Percentiles rank a stretch among this genome's conserved stretches.
Evolutionary conservation across 2,329 filamentous ascomycete genomes (phyloP).

Genomic region (Penicillium olsonii): DNA sequence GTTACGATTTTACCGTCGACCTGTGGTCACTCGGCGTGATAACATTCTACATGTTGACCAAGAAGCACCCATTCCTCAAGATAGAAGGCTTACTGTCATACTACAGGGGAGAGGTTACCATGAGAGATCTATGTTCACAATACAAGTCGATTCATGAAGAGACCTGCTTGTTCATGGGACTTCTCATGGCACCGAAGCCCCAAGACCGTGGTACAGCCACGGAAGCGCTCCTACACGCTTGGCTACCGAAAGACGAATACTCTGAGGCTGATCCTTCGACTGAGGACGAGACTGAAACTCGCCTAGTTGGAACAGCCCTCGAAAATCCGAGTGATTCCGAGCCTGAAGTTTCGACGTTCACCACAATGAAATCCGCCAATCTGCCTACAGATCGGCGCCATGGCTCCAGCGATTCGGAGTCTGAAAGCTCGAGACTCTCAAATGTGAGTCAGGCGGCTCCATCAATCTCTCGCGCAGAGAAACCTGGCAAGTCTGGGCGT

Average conservation of each 20-base stretch:
- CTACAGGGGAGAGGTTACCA: neutral
- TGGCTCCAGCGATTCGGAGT: neutral
- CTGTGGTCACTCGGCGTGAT: constrained; percentile 4
- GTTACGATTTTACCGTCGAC: constrained; percentile 1
- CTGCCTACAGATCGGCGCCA: neutral
- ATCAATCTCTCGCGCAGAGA: neutral
- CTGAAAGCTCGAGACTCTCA: neutral
- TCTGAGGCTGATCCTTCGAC: too few species aligned
- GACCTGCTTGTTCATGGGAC: neutral
- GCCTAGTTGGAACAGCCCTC: neutral
- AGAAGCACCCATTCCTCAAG: neutral
- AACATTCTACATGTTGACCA: constrained; percentile 1
- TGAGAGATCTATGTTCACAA: neutral
- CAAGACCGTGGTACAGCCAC: neutral
- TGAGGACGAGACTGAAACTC: too few species aligned
- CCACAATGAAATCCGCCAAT: neutral
- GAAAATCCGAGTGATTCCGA: neutral
- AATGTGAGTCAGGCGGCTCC: neutral
- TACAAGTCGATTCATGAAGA: neutral
- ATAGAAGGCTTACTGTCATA: neutral
- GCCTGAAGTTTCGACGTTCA: neutral
- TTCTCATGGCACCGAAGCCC: neutral
- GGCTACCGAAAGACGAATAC: neutral
- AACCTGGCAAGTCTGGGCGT: neutral
- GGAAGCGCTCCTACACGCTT: neutral